Base-by-base conservation (phyloP, 2,329 filamentous ascomycete genomes). In the Diaporthe sp. region DNA sequence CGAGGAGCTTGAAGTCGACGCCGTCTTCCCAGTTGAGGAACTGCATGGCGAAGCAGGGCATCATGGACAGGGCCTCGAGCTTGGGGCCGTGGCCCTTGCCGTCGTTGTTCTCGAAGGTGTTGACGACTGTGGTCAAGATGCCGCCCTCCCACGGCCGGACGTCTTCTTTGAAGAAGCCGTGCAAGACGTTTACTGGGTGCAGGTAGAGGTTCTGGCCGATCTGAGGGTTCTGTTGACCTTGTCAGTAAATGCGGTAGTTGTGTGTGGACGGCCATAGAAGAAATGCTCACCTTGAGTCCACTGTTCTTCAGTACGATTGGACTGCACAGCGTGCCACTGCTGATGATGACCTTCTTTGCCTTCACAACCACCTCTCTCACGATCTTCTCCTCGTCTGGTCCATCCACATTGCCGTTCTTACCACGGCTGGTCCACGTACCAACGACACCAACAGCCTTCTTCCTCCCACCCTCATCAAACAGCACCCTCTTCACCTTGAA, bases 151-250 rank as follows among this genome's bases (percentile, higher is more conserved):
- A 94, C 1, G 90, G 90, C 17, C 87, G 88, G 39, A 92, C 87
- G 56, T 93, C 91, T 73, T 94, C 86, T 37, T 92, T 86, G 82
- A 93, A 94, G 15, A 92, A 85, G 2, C 89, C 92, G n/a, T 83
- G 71, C 81, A 92, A 78, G 12, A 87, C 80, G 79, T 87, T 88
- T 79, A 92, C 92, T 1, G 95, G 96, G 80, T 98, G 96, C 0
- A 98, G 83, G 79, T 97, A 88, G 4, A 98, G 89, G 79, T 98
- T 94, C 10, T 88, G 89, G 35, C 96, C 96, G 76, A 98, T 93
- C 73, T 98, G 92, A 5, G 88, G 88, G 81, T 97, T 98, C 85
- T 91, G 79, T 9, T n/a, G 3, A 10, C 1, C 2, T 19, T 19
- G 71, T 70, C 15, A 70, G 56, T n/a, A 53, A 15, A 4, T 61